Percentiles rank a stretch among this genome's conserved stretches.
Conservation (phyloP, 2,329 filamentous ascomycete species). For the Davidsoniella eucalypti region DNA sequence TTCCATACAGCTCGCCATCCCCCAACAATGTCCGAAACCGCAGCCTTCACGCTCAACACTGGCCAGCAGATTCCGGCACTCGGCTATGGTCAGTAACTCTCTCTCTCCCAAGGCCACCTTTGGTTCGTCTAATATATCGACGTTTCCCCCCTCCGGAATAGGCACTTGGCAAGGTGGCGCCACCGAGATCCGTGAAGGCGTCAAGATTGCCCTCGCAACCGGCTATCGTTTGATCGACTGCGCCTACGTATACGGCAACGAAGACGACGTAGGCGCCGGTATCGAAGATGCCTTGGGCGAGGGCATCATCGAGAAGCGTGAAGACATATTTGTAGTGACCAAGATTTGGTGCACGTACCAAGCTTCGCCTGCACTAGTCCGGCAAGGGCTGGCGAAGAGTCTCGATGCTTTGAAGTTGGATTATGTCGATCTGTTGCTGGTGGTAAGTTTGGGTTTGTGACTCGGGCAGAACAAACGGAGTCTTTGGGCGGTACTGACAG, state of each 20-base stretch:
- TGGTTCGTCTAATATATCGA: constrained; percentile 10
- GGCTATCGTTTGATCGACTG: constrained; percentile 50
- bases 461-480: too few relatives aligned
- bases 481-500: too few relatives aligned
- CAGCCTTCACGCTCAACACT: constrained; percentile 47
- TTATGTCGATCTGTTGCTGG: constrained; percentile 66
- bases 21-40: constrained; percentile 15
- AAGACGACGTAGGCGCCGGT: constrained; percentile 66
- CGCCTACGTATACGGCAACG: constrained; percentile 66
- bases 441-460: constrained; percentile 27
- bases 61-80: constrained; percentile 46
- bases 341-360: constrained; percentile 78
- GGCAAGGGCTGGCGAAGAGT: constrained; percentile 55
- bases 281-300: constrained; percentile 54
- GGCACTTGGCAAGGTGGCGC: constrained; percentile 49
- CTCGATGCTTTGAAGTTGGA: constrained; percentile 58
- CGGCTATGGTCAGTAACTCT: constrained; percentile 35
- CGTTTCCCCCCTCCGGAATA: constrained; percentile 16
- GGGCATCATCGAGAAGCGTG: constrained; percentile 45
- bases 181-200: constrained; percentile 41
- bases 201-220: constrained; percentile 38
- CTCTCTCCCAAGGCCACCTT: background rate
- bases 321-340: constrained; percentile 69
- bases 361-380: constrained; percentile 34
- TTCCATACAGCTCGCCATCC: too few relatives aligned